Evolutionary conservation across 2,329 filamentous ascomycete species (phyloP), one percentile per base, ranked within the genome.

Genomic region (Venturia asperata): DNA sequence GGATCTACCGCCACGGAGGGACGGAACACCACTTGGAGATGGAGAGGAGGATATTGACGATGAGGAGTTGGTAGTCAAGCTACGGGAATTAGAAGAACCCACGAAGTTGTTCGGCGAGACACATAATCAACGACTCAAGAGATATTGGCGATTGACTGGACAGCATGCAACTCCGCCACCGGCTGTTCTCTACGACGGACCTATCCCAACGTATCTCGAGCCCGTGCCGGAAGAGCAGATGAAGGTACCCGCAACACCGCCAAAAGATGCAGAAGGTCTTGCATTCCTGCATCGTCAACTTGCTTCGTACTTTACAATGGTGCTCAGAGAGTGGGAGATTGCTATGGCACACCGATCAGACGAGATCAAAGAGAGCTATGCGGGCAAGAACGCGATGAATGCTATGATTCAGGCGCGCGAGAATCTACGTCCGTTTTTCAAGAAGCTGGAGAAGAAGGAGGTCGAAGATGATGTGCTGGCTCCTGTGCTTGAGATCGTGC

Each of bases 271-370:
- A 24, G 84, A 87, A 49, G 89, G 81, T 0, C 84, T 86, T 58
- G 79, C 83, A 56, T 92, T 89, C 76, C 79, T 99, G 49, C 93
- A 89, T 78, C 83, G 93, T 13, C 93, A 99, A 76, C 82, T 99
- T 65, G 90, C 90, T 24, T 94, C 90, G 61, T 99, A 97, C 80
- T 97, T 99, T 79, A 95, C 90, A 64, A 91, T 99, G 86, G 86
- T 99, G n/a, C 80, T 99, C 66, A 84, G 82, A 56, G 93, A 95
- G 75, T 99, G 95, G 88, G 86, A 92, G 70, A 74, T 79, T 49
- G 92, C 92, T 5, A 84, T 99, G 71, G 85, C 85, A 6, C 77
- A 79, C 60, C 82, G 86, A 61, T 78, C 83, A 37, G 70, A 76
- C 10, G 78, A 80, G 1, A 81, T 87, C 41, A 85, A 89, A 70